These are phyloP conservation scores for Piper betle DNA, from an alignment of 164 flowering plant genomes.

Conservation along the genomic window DNA sequence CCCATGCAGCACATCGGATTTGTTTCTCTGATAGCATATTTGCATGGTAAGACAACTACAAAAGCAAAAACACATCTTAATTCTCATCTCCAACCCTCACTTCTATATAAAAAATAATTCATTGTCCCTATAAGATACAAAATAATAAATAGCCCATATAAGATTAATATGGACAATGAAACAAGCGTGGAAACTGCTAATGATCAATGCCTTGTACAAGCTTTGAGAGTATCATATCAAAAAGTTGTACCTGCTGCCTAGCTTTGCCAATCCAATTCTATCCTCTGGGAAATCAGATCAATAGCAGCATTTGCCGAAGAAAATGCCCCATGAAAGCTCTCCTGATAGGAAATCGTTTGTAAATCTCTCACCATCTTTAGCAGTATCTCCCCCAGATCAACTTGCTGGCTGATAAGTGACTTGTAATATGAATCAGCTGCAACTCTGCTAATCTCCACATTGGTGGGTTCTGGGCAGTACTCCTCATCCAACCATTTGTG, in stretches of 20 bases:
- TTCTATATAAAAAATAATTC: too few relatives aligned
- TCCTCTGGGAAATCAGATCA: slow-evolving; percentile 47
- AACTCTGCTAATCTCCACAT: slow-evolving; percentile 65
- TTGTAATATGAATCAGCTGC: slow-evolving; percentile 65
- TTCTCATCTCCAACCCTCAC: too few relatives aligned
- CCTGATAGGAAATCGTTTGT: slow-evolving; percentile 69
- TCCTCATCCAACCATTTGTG: slow-evolving; percentile 97
- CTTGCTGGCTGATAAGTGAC: slow-evolving; percentile 38
- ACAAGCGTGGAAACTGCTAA: too few relatives aligned
- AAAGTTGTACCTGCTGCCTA: background rate
- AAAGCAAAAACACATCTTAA: too few relatives aligned
- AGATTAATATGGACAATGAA: too few relatives aligned
- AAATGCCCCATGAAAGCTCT: slow-evolving; percentile 94
- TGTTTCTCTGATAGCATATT: too few relatives aligned
- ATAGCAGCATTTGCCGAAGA: slow-evolving; percentile 94
- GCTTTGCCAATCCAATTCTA: slow-evolving; percentile 20
- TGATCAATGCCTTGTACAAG: too few relatives aligned
- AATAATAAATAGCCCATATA: too few relatives aligned
- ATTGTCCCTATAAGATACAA: too few relatives aligned
- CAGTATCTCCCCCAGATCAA: slow-evolving; percentile 72
- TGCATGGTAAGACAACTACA: too few relatives aligned
- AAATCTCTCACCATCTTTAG: slow-evolving; percentile 67
- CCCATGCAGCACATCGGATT: too few relatives aligned
- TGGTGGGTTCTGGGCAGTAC: slow-evolving; percentile 86
- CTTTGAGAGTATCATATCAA: too few relatives aligned